Conservation (phyloP, 139 green algal genomes). For the Tetratostichococcus sp. region DNA sequence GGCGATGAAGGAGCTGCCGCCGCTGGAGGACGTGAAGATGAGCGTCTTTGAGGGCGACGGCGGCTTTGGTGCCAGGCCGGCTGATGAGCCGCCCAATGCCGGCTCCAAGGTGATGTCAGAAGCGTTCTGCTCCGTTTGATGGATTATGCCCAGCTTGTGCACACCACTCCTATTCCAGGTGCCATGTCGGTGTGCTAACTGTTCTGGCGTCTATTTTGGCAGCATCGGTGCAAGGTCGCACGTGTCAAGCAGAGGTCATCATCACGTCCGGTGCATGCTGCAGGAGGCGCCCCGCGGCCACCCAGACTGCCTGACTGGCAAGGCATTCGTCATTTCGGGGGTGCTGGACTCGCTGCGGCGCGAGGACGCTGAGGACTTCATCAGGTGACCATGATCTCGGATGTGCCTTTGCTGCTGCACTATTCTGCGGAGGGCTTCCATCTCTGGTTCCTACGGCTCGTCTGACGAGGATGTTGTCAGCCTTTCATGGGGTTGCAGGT, state of each 20-base stretch:
- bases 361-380: conserved; percentile 71
- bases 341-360: conserved; percentile 75
- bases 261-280: neutral
- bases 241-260: too few relatives aligned
- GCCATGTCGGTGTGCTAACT: too few relatives aligned
- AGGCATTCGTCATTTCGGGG: conserved; percentile 90
- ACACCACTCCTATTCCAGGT: too few relatives aligned
- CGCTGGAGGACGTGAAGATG: conserved; percentile 10
- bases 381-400: conserved; percentile 52
- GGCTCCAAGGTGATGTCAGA: conserved; percentile 13
- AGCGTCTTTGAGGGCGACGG: conserved; percentile 18
- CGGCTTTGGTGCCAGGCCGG: conserved; percentile 1
- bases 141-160: too few relatives aligned
- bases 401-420: too few relatives aligned
- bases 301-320: conserved; percentile 75
- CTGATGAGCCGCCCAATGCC: conserved; percentile 25
- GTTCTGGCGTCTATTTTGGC: too few relatives aligned
- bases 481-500: too few relatives aligned
- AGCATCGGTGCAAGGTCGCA: too few relatives aligned
- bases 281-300: conserved; percentile 68
- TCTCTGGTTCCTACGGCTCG: too few relatives aligned
- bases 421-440: too few relatives aligned
- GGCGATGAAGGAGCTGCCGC: neutral
- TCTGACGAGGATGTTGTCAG: too few relatives aligned
- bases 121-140: too few relatives aligned